Conservation (phyloP, 371 early-diverging fungal species). For the Apophysomyces sp. region DNA sequence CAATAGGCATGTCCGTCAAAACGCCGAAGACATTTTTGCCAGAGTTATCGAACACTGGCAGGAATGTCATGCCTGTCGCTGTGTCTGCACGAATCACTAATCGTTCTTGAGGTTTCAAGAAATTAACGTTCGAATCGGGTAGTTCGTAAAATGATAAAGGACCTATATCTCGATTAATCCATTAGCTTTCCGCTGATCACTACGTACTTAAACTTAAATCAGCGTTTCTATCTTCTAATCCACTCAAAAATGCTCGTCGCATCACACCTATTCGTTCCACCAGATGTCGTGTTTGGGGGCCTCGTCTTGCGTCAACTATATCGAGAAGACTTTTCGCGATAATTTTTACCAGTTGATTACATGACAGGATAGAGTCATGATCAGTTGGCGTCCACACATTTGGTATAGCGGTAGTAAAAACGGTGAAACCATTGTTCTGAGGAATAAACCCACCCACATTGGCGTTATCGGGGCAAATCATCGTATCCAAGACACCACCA, state of each 20-base stretch:
- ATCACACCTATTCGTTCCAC: slow-evolving; percentile 65
- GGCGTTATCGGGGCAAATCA: slow-evolving; percentile 80
- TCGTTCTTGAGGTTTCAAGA: slow-evolving; percentile 25
- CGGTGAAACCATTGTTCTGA: slow-evolving; percentile 70
- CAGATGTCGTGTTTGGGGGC: slow-evolving; percentile 65
- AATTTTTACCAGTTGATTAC: slow-evolving; percentile 81
- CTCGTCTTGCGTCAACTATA: slow-evolving; percentile 67
- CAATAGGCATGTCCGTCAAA: slow-evolving; percentile 44
- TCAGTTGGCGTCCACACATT: slow-evolving; percentile 89
- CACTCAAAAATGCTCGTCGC: slow-evolving; percentile 59
- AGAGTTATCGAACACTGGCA: slow-evolving; percentile 36
- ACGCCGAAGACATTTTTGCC: slow-evolving; percentile 42
- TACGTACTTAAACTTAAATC: slow-evolving; percentile 15
- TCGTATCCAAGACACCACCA: slow-evolving; percentile 87
- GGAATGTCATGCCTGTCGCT: slow-evolving; percentile 12
- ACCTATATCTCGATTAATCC: slow-evolving; percentile 17
- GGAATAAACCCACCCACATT: slow-evolving; percentile 75
- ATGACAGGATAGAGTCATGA: slow-evolving; percentile 91
- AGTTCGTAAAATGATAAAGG: slow-evolving; percentile 21
- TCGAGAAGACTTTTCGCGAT: slow-evolving; percentile 59
- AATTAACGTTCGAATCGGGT: slow-evolving; percentile 5
- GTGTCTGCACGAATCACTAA: slow-evolving; percentile 12
- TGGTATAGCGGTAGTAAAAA: slow-evolving; percentile 79
- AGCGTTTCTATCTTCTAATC: slow-evolving; percentile 51
- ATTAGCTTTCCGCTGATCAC: slow-evolving; percentile 3